Percentiles rank a stretch among this genome's conserved stretches.
phyloP scores from a whole-genome alignment of 1,284 basidiomycete species.

The Leccinum subfulvum region DNA sequence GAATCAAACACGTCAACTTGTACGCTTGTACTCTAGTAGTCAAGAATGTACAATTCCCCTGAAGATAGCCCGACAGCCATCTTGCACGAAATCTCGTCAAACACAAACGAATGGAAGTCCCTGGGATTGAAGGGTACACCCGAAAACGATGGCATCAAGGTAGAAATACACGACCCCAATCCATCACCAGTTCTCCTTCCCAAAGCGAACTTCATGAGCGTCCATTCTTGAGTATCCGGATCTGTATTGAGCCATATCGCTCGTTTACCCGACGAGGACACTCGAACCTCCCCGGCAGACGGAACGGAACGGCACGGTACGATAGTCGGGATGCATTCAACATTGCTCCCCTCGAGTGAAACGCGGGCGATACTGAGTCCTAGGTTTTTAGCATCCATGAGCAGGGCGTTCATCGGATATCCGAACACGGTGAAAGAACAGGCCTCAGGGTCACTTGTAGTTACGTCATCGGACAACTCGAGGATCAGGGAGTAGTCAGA shows the following conservation, averaged over 20 bases:
- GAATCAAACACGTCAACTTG: not conserved
- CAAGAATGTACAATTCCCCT: conserved; percentile 26
- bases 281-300: conserved; percentile 15
- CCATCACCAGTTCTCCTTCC: conserved; percentile 4
- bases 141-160: conserved; percentile 25
- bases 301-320: conserved; percentile 16
- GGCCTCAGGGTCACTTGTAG: not conserved
- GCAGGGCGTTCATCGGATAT: not conserved
- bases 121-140: conserved; percentile 24
- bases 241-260: conserved; percentile 25
- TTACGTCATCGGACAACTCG: conserved; percentile 20
- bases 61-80: conserved; percentile 21
- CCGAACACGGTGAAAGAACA: conserved; percentile 24
- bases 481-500: conserved; percentile 5
- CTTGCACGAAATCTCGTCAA: conserved; percentile 30
- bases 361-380: conserved; percentile 16
- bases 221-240: conserved; percentile 14
- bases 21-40: conserved; percentile 8
- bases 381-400: not conserved
- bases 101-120: conserved; percentile 24
- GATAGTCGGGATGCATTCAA: conserved; percentile 3
- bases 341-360: conserved; percentile 15
- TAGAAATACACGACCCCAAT: conserved; percentile 15
- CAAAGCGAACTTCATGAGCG: conserved; percentile 23
- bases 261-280: conserved; percentile 25